Evolutionary conservation across 371 early-diverging fungal species (phyloP).

Genomic region (Parasitella parasitica): DNA sequence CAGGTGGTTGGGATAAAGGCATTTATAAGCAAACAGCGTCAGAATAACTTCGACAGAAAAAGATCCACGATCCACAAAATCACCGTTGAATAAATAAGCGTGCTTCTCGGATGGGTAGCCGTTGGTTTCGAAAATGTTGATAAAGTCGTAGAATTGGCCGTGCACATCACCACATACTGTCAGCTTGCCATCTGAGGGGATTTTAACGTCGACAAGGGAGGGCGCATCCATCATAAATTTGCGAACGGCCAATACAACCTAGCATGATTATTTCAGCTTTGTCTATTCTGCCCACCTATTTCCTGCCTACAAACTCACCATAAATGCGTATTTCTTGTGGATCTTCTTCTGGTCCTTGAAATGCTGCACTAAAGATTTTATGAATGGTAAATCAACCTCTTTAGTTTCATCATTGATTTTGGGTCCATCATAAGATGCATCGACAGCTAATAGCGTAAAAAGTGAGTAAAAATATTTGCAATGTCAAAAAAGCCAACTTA

Average conservation of each 20-base stretch:
- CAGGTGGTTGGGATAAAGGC: slow-evolving; percentile 85
- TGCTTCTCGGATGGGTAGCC: slow-evolving; percentile 85
- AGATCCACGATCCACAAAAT: slow-evolving; percentile 98
- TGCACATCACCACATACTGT: slow-evolving; percentile 99
- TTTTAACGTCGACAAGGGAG: slow-evolving; percentile 81
- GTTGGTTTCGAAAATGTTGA: slow-evolving; percentile 91
- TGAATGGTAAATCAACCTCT: slow-evolving; percentile 76
- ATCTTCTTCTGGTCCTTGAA: slow-evolving; percentile 89
- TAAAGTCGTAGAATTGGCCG: slow-evolving; percentile 97
- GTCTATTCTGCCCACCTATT: no score
- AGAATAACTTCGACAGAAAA: slow-evolving; percentile 95
- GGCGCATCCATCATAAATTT: slow-evolving; percentile 70
- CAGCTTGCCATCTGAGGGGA: slow-evolving; percentile 72
- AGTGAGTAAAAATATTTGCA: no score
- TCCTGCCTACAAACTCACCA: slow-evolving; percentile 51
- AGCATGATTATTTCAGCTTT: no score
- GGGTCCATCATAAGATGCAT: slow-evolving; percentile 69
- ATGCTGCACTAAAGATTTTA: slow-evolving; percentile 71
- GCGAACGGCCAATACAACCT: slow-evolving; percentile 78
- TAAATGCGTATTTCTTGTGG: slow-evolving; percentile 85
- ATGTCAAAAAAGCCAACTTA: slow-evolving; percentile 21
- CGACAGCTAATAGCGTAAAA: slow-evolving; percentile 68
- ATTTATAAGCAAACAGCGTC: slow-evolving; percentile 91
- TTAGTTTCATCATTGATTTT: slow-evolving; percentile 54
- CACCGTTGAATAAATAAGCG: slow-evolving; percentile 95